These are phyloP conservation scores for Thuidium tamariscinum DNA, from an alignment of 225 moss, liverwort and hornwort species.

Conservation along the genomic window DNA sequence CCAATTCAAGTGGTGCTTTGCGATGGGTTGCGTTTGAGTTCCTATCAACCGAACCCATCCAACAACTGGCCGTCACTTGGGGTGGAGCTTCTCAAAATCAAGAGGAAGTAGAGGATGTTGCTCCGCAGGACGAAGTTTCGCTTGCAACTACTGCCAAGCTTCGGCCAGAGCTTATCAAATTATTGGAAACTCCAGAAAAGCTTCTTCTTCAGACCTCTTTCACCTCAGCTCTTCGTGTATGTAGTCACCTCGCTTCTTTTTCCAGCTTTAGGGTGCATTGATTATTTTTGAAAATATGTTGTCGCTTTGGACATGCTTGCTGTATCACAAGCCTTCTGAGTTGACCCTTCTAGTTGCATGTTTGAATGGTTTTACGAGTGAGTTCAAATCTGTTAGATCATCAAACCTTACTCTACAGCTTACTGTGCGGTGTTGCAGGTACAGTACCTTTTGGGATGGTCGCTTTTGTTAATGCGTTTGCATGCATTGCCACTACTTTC, in stretches of 20 bases:
- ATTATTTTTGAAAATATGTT: not conserved
- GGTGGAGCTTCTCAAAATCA: slow-evolving; percentile 29
- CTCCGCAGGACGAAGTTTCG: slow-evolving; percentile 28
- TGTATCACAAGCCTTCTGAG: not conserved
- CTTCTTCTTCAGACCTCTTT: slow-evolving; percentile 43
- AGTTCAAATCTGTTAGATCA: not conserved
- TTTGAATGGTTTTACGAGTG: not conserved
- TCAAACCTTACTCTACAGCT: not conserved
- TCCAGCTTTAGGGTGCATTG: not conserved
- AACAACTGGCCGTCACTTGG: slow-evolving; percentile 56
- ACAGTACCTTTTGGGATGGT: slow-evolving; percentile 82
- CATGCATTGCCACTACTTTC: slow-evolving; percentile 62
- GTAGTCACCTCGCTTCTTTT: not conserved
- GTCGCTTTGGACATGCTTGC: not conserved
- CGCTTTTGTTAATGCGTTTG: slow-evolving; percentile 76
- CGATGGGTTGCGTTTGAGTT: slow-evolving; percentile 82
- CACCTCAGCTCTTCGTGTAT: slow-evolving; percentile 62
- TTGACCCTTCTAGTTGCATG: not conserved
- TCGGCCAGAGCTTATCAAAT: slow-evolving; percentile 68
- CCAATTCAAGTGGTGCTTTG: slow-evolving; percentile 57
- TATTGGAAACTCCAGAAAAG: slow-evolving; percentile 34
- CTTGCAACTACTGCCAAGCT: slow-evolving; percentile 48
- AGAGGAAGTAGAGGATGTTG: slow-evolving; percentile 38
- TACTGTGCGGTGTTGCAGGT: slow-evolving; percentile 38
- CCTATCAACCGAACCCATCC: slow-evolving; percentile 56